Percentiles rank a stretch among this genome's conserved stretches.
These are phyloP conservation scores for Furcasterigmium furcatum DNA, from an alignment of 2,329 filamentous ascomycete genomes.

Conservation along the genomic window DNA sequence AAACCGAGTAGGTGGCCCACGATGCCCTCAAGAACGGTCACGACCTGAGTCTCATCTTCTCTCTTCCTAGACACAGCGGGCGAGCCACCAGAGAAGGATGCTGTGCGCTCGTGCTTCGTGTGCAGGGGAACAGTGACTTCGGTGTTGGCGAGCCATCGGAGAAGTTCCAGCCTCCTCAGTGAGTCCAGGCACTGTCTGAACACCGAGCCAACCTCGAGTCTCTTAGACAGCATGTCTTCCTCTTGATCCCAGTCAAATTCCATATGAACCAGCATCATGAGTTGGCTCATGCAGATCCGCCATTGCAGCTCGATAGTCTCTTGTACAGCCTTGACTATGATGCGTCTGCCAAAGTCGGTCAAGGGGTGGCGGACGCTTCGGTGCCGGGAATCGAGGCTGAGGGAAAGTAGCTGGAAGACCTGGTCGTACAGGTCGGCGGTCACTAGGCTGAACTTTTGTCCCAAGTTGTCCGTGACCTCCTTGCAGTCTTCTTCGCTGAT, in stretches of 20 bases:
- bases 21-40: constrained; percentile 58
- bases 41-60: constrained; percentile 41
- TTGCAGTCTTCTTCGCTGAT: constrained; percentile 80
- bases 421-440: constrained; percentile 51
- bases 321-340: constrained; percentile 73
- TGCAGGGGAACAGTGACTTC: constrained; percentile 49
- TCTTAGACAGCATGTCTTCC: constrained; percentile 59
- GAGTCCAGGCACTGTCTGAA: constrained; percentile 68
- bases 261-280: constrained; percentile 83
- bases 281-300: constrained; percentile 74
- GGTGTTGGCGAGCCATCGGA: constrained; percentile 64
- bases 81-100: constrained; percentile 26
- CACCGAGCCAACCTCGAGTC: constrained; percentile 64
- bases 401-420: constrained; percentile 42
- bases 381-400: constrained; percentile 38
- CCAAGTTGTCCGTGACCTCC: constrained; percentile 65
- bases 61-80: constrained; percentile 33
- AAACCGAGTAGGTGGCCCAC: constrained; percentile 63
- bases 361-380: constrained; percentile 49
- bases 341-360: constrained; percentile 72
- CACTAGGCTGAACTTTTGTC: constrained; percentile 60
- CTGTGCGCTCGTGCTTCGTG: constrained; percentile 33
- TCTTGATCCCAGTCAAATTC: constrained; percentile 76
- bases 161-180: constrained; percentile 71
- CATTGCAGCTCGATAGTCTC: constrained; percentile 73